Percentiles rank a stretch among this genome's conserved stretches.
phyloP scores from a whole-genome alignment of 768 basidiomycete species.

The Flagelloscypha sp. region DNA sequence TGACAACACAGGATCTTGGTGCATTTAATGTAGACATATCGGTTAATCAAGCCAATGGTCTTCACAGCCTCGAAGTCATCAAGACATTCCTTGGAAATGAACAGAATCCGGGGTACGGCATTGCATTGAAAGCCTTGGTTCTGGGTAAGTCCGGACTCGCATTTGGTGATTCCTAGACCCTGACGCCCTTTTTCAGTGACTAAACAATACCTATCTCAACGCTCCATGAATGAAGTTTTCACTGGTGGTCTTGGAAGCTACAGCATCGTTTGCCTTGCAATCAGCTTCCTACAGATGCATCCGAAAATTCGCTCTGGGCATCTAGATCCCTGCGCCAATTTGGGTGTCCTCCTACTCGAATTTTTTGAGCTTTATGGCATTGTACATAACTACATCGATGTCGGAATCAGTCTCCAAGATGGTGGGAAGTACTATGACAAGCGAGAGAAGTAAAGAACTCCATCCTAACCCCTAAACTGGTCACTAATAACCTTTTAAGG shows the following conservation, averaged over 20 bases:
- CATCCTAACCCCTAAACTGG: too few species aligned
- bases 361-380: slow-evolving; percentile 95
- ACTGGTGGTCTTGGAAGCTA: slow-evolving; percentile 93
- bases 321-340: slow-evolving; percentile 79
- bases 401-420: slow-evolving; percentile 80
- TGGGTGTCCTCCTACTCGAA: slow-evolving; percentile 93
- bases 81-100: slow-evolving; percentile 68
- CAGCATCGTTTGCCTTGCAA: slow-evolving; percentile 85
- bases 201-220: slow-evolving; percentile 83
- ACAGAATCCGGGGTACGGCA: too few species aligned
- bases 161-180: too few species aligned
- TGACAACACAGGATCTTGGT: slow-evolving; percentile 71
- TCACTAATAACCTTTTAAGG: too few species aligned
- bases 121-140: too few species aligned
- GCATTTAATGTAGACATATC: slow-evolving; percentile 89
- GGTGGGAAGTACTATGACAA: slow-evolving; percentile 91
- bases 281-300: slow-evolving; percentile 96
- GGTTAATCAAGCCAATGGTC: slow-evolving; percentile 83
- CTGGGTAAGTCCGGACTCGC: too few species aligned
- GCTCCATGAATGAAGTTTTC: slow-evolving; percentile 97
- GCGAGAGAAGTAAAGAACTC: too few species aligned
- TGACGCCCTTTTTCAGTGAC: too few species aligned
- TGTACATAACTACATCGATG: slow-evolving; percentile 85
- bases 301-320: slow-evolving; percentile 86
- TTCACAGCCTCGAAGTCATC: slow-evolving; percentile 71